These are phyloP conservation scores for Suhomyces sp. DNA, from an alignment of 805 yeast genomes.

Conservation along the genomic window DNA sequence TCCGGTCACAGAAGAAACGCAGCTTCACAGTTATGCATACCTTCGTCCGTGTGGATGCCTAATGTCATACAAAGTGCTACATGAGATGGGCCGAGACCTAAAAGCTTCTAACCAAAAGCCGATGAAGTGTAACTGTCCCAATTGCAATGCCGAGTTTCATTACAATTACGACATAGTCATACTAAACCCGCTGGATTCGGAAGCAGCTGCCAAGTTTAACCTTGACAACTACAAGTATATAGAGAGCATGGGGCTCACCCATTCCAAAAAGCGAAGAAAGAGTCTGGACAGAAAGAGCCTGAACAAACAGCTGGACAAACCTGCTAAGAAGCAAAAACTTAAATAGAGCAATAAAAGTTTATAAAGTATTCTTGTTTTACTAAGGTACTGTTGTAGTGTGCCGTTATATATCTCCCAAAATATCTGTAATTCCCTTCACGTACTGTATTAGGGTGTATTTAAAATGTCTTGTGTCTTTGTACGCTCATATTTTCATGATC, in stretches of 20 bases:
- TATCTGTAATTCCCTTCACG: too few relatives aligned
- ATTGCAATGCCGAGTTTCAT: constrained; percentile 22
- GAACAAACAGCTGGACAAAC: not conserved
- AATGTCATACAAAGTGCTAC: constrained; percentile 22
- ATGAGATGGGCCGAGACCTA: constrained; percentile 14
- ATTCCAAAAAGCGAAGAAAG: constrained; percentile 21
- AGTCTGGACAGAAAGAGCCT: not conserved
- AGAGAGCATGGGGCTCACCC: constrained; percentile 14
- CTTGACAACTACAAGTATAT: not conserved
- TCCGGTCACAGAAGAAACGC: constrained; percentile 26
- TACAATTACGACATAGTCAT: constrained; percentile 30
- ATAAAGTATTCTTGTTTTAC: too few relatives aligned
- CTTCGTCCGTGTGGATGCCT: constrained; percentile 41
- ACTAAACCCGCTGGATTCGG: constrained; percentile 22
- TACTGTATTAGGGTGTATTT: too few relatives aligned
- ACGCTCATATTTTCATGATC: too few relatives aligned
- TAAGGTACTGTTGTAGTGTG: too few relatives aligned
- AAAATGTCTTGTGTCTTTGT: too few relatives aligned
- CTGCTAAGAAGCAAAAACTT: not conserved
- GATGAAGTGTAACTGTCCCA: constrained; percentile 27
- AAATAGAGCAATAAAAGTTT: not conserved
- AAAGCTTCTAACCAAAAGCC: constrained; percentile 5
- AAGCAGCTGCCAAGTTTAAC: constrained; percentile 6
- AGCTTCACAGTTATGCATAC: constrained; percentile 23
- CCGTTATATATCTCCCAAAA: too few relatives aligned